Percentiles rank a stretch among this genome's conserved stretches.
Conservation (phyloP, 2,329 filamentous ascomycete species). For the Colletotrichum chrysophilum region DNA sequence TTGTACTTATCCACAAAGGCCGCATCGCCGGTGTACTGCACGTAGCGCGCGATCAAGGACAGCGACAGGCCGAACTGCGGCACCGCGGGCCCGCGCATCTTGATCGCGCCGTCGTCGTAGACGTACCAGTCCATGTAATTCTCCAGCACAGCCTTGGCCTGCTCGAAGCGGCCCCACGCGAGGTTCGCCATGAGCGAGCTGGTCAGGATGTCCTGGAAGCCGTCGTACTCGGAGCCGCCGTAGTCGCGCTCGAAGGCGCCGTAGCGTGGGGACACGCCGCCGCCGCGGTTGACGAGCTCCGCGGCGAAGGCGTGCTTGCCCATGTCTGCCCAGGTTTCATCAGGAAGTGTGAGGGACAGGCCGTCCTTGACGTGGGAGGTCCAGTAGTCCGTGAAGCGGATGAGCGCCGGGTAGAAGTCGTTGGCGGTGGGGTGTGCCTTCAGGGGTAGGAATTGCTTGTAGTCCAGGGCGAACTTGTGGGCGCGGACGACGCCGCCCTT, state of each 20-base stretch:
- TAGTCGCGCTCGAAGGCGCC: slow-evolving; percentile 3
- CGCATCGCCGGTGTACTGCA: slow-evolving; percentile 1
- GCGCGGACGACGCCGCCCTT: background rate
- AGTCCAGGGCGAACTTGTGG: background rate
- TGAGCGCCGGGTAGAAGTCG: background rate
- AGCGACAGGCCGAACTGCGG: background rate
- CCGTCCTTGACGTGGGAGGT: background rate
- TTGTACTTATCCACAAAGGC: background rate
- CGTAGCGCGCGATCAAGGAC: slow-evolving; percentile 16
- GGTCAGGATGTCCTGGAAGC: background rate
- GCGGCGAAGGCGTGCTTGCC: background rate
- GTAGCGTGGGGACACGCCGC: background rate
- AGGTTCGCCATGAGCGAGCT: background rate
- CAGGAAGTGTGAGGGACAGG: background rate
- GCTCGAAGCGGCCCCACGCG: background rate
- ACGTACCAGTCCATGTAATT: slow-evolving; percentile 48
- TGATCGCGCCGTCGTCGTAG: slow-evolving; percentile 29
- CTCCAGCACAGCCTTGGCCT: background rate
- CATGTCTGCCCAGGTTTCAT: background rate
- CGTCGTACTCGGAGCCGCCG: background rate
- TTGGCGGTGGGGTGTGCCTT: background rate
- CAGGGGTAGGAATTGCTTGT: background rate
- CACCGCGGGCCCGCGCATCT: slow-evolving; percentile 6
- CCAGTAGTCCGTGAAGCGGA: slow-evolving; percentile 1
- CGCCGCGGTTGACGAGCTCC: background rate